Base-by-base conservation (phyloP, 768 basidiomycete genomes). In the Clitopilus hobsonii region DNA sequence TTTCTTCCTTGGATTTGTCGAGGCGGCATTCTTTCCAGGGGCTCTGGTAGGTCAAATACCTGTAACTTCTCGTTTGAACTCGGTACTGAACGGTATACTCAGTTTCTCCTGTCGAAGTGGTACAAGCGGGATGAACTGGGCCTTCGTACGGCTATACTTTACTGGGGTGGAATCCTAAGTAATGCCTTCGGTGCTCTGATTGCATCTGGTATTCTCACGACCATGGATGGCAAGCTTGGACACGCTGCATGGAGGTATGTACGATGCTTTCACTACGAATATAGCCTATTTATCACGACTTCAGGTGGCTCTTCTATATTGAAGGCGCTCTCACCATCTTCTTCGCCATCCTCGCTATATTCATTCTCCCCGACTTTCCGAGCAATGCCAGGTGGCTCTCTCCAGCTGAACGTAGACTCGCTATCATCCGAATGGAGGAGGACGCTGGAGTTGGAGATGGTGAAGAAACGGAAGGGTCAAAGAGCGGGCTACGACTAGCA, bases 151-250 rank as follows among this genome's bases (percentile, higher is more conserved):
- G 72, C 73, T 47, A 68, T 78, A 36, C 65, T 81, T 22, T 79
- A 73, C 60, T 77, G 76, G 58, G 79, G 81, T 22, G 75, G 76
- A 51, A 67, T 82, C 22, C 72, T 79, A 51, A 74, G 73, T 27
- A 81, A 81, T 65, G 82, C 81, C 2, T 83, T 82, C 57, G 80
- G 81, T 1, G 70, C 78, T 0, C 65, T 82, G 50, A 64, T 83
- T 49, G 78, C 79, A 11, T 75, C 77, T 1, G 80, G 74, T 5
- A 78, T 81, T 52, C 66, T 83, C 14, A 69, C 57, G 18, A 52
- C 67, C 4, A 79, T 83, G 76, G 69, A 83, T 36, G 78, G 76
- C 30, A 67, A 63, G 38, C 72, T 77, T 6, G 82, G 22, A 53
- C 32, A 36, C 32, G 32, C 32, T 10, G 32, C 32, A 10, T 36